Evolutionary conservation across 2,329 filamentous ascomycete genomes (phyloP), one percentile per base, ranked within the genome.

Genomic region (Cadophora gregata): DNA sequence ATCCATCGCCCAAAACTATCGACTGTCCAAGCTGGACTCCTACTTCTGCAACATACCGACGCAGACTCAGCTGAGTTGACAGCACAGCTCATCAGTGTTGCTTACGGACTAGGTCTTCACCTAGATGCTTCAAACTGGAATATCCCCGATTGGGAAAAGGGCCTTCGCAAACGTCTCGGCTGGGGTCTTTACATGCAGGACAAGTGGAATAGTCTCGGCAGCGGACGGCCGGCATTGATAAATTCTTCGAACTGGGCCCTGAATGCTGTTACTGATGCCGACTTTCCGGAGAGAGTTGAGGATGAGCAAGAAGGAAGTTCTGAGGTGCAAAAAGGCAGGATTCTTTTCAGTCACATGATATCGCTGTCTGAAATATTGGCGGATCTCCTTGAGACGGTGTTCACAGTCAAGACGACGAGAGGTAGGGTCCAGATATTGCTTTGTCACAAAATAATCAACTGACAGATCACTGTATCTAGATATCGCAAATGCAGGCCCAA

Each of bases 171-270:
- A 71, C 79, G 88, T 16, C 77, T 90, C 0, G 87, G 85, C 0
- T 91, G 88, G 88, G 87, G 84, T 1, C 76, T 89, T 0, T 90
- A 84, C 69, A 87, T 89, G 81, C 88, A 90, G 73, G 88, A 90
- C 69, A 87, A 85, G 71, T 89, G 85, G 86, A 83, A 84, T 2
- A 82, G 84, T 2, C 79, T 87, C 45, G 82, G 86, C 31, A 84
- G 86, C 69, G 86, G 87, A 8, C 80, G 86, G 29, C 86, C 85
- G 12, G 84, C 83, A 27, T 82, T 87, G 61, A 84, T 88, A 27
- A 79, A 79, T 5, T 76, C 80, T 3, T 80, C 79, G 8, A 85
- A 88, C 71, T 89, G 87, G 87, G 83, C 83, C 27, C 81, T 88
- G 2, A 78, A 79, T 31, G 74, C 77, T 2, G 77, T 84, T 8